Conservation (phyloP, 116 monocot species). For the Phalaenopsis hybrid region DNA sequence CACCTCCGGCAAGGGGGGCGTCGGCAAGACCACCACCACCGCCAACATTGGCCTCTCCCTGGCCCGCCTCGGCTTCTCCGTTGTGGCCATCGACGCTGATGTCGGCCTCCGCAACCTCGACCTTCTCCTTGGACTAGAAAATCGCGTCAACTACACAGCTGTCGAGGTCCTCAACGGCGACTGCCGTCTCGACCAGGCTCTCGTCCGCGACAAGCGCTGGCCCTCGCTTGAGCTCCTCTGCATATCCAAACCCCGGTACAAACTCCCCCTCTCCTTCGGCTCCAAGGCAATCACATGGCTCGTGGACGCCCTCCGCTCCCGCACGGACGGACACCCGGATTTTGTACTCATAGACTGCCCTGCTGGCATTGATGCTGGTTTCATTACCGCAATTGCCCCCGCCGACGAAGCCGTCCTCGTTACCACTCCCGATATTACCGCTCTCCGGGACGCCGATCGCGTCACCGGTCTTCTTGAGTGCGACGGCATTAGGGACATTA, state of each 20-base stretch:
- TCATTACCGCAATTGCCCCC: constrained; percentile 90
- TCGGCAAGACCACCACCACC: constrained; percentile 85
- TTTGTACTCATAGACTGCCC: constrained; percentile 95
- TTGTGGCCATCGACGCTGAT: constrained; percentile 86
- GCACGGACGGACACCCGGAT: constrained; percentile 27
- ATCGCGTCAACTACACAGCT: constrained; percentile 88
- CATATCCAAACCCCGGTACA: constrained; percentile 76
- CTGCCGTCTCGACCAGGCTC: constrained; percentile 96
- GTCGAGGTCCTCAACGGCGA: constrained; percentile 84
- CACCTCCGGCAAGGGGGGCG: constrained; percentile 89
- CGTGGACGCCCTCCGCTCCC: constrained; percentile 59
- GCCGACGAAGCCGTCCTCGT: constrained; percentile 92
- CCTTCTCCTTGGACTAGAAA: constrained; percentile 83
- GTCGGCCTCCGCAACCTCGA: constrained; percentile 83
- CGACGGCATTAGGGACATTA: constrained; percentile 88
- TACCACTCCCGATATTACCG: constrained; percentile 94
- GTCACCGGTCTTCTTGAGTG: constrained; percentile 91
- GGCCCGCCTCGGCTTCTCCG: constrained; percentile 67
- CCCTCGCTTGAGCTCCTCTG: constrained; percentile 60
- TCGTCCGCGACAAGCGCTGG: constrained; percentile 76
- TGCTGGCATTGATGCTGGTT: constrained; percentile 90
- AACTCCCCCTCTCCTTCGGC: constrained; percentile 75
- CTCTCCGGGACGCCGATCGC: constrained; percentile 82
- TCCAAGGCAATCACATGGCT: constrained; percentile 69
- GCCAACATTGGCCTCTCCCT: constrained; percentile 79